These are phyloP conservation scores for Sporobolus alterniflorus DNA, from an alignment of 202 grass and related monocot species.

Conservation along the genomic window DNA sequence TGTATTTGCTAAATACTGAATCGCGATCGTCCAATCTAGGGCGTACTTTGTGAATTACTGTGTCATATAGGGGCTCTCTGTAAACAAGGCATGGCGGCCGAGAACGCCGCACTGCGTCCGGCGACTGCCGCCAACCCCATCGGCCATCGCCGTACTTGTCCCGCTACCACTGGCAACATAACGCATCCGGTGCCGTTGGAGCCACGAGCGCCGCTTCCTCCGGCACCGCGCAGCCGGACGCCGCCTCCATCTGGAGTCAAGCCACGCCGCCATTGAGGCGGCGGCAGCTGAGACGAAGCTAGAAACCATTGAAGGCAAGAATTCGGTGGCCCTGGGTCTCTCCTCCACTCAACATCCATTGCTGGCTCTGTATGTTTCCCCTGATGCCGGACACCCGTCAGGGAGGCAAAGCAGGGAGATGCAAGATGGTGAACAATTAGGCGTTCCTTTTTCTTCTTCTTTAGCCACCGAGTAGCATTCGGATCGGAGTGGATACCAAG, in stretches of 20 bases:
- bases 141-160: not conserved
- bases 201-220: not conserved
- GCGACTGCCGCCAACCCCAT: not conserved
- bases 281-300: not conserved
- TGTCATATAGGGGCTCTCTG: not conserved
- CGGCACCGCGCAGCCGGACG: not conserved
- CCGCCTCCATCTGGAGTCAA: not conserved
- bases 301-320: not conserved
- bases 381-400: not conserved
- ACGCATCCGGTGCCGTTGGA: not conserved
- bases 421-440: not conserved
- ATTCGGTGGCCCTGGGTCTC: not conserved
- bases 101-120: not conserved
- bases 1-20: not conserved
- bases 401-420: not conserved
- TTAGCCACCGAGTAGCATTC: not conserved
- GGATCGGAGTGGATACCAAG: too few species aligned
- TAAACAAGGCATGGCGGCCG: not conserved
- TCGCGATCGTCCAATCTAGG: not conserved
- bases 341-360: not conserved
- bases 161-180: not conserved
- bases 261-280: not conserved
- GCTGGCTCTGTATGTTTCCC: not conserved
- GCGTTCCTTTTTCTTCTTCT: not conserved
- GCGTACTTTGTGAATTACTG: not conserved